Conservation (phyloP, 108 stramenopile species). For the Cyclotella cryptica region DNA sequence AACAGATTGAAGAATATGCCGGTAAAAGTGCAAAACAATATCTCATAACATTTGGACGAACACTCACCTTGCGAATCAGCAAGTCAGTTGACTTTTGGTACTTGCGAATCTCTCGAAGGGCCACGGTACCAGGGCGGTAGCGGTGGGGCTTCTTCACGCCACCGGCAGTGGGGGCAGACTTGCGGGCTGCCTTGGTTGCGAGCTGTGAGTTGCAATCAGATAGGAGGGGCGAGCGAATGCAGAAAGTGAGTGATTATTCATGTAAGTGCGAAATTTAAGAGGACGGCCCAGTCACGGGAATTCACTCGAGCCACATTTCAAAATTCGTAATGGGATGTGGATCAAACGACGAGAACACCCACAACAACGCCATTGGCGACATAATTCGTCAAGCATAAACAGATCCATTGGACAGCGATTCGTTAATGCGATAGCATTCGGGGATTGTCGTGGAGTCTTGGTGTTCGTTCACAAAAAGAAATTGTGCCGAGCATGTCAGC, state of each 20-base stretch:
- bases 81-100: slow-evolving; percentile 87
- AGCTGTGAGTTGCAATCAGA: slow-evolving; percentile 11
- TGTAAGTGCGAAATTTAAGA: no score
- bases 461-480: no score
- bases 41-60: background rate
- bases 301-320: no score
- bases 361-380: no score
- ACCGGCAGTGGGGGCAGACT: slow-evolving; percentile 89
- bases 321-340: no score
- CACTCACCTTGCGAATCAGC: slow-evolving; percentile 73
- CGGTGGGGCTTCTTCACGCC: slow-evolving; percentile 94
- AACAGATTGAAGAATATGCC: background rate
- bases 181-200: slow-evolving; percentile 86
- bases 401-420: no score
- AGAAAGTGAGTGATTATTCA: background rate
- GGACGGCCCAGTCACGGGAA: no score
- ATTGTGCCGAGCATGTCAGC: no score
- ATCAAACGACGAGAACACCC: no score
- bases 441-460: no score
- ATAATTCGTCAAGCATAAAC: no score
- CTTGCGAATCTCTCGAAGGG: slow-evolving; percentile 95
- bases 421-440: no score
- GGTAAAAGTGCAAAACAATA: background rate
- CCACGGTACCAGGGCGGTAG: slow-evolving; percentile 96
- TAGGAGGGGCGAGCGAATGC: background rate